These are phyloP conservation scores for Naganishia sp. DNA, from an alignment of 1,284 basidiomycete species.

Conservation along the genomic window DNA sequence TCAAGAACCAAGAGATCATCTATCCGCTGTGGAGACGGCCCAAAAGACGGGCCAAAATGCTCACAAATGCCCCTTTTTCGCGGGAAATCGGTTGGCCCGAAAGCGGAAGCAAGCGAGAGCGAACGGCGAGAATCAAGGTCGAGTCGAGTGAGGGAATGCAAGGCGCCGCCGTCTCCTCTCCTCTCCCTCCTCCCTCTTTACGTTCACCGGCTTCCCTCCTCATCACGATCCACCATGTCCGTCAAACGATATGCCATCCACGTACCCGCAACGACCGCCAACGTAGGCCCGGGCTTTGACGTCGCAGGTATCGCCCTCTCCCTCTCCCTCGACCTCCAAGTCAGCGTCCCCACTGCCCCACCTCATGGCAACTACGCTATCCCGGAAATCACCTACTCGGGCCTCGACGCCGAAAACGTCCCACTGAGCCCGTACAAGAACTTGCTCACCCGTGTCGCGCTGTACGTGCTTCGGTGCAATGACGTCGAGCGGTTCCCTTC, in stretches of 20 bases:
- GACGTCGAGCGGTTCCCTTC: constrained; percentile 72
- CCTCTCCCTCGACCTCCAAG: constrained; percentile 75
- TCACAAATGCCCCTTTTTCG: too few species aligned
- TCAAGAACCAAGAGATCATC: too few species aligned
- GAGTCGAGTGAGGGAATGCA: neutral
- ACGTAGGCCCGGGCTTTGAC: constrained; percentile 98
- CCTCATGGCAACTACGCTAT: constrained; percentile 55
- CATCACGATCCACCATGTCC: constrained; percentile 9
- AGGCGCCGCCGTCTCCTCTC: neutral
- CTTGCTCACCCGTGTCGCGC: constrained; percentile 93
- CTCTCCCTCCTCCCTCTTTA: neutral
- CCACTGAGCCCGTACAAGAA: constrained; percentile 96
- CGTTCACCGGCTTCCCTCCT: too few species aligned
- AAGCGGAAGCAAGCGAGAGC: neutral
- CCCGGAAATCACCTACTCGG: constrained; percentile 76
- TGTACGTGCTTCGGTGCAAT: constrained; percentile 93
- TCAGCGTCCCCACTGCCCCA: constrained; percentile 56
- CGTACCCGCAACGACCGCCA: constrained; percentile 95
- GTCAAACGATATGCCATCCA: constrained; percentile 61
- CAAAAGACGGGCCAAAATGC: too few species aligned
- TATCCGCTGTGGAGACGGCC: too few species aligned
- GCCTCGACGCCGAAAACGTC: constrained; percentile 86
- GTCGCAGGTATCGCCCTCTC: constrained; percentile 96
- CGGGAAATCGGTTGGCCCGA: neutral
- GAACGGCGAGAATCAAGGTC: neutral